Base-by-base conservation (phyloP, 2,329 filamentous ascomycete species). In the Reticulascus tulasneorum region DNA sequence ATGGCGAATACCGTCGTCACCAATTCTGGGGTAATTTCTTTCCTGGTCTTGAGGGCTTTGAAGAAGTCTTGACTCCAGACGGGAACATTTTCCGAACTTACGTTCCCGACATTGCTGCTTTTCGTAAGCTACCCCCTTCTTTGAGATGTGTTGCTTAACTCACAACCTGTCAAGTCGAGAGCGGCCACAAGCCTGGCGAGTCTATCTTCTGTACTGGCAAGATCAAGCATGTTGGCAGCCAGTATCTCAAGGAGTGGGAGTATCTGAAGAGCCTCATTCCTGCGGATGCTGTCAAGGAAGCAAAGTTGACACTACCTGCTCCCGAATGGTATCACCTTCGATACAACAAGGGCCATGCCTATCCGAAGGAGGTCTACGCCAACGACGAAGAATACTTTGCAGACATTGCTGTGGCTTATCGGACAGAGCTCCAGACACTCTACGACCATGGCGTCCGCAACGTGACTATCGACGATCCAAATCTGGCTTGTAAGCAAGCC, bases 241-340 rank as follows among this genome's bases (percentile, higher is more conserved):
- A 63, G 2, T 63, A 68, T 38, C 40, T 67, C 10, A 52, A 52
- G 20, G 61, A 69, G 44, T 70, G 61, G 57, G 59, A 60, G 29
- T 66, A 62, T 27, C 49, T 66, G 16, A 64, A 64, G 50, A 55
- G 39, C n/a, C 47, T 52, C 15, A 68, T 85, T 0, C 73, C 80
- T 0, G 65, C 76, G 17, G 74, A 79, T 20, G 64, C 76, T 36
- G 75, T 80, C 51, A 75, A 76, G 45, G 76, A 82, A 45, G 72
- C 81, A 48, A 82, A 84, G 62, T 65, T 82, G 37, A 82, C 79
- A 8, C 55, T 83, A 32, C 72, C 77, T 12, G 74, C 77, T 2
- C 77, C 77, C 3, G 72, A 75, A 48, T 82, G 77, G 77, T 83
- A 82, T 52, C 82, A 87, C 58, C 66, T 69, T 58, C 50, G 58